phyloP scores from a whole-genome alignment of 2,329 filamentous ascomycete species.

The Venturia pyrina region DNA sequence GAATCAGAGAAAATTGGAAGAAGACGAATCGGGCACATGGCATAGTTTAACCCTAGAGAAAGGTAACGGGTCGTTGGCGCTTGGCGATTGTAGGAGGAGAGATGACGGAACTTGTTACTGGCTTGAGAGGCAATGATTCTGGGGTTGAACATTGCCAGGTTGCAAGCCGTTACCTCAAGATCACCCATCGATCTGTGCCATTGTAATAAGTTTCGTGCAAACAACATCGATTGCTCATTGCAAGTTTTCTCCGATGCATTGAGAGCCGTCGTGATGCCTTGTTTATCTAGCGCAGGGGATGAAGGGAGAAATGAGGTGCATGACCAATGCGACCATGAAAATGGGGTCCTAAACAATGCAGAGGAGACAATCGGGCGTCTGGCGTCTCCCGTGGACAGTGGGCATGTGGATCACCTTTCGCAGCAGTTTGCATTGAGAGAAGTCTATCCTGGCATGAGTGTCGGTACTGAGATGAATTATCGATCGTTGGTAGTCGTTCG shows the following conservation, averaged over 20 bases:
- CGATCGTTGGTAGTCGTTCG: not conserved
- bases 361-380: not conserved
- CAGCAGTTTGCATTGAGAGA: not conserved
- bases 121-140: too few relatives aligned
- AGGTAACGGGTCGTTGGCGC: too few relatives aligned
- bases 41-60: too few relatives aligned
- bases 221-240: not conserved
- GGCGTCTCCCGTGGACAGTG: not conserved
- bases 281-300: not conserved
- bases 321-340: not conserved
- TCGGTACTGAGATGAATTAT: not conserved
- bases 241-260: not conserved
- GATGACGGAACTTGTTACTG: too few relatives aligned
- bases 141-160: too few relatives aligned
- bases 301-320: not conserved
- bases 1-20: too few relatives aligned
- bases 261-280: not conserved
- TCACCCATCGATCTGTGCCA: not conserved
- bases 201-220: not conserved
- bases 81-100: too few relatives aligned
- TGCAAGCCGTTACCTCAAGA: not conserved
- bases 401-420: not conserved
- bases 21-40: too few relatives aligned
- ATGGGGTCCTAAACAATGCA: not conserved
- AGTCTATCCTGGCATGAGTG: not conserved